Percentiles rank a stretch among this genome's conserved stretches.
These are phyloP conservation scores for Aspergillus bridgeri DNA, from an alignment of 495 filamentous ascomycete genomes.

Conservation along the genomic window DNA sequence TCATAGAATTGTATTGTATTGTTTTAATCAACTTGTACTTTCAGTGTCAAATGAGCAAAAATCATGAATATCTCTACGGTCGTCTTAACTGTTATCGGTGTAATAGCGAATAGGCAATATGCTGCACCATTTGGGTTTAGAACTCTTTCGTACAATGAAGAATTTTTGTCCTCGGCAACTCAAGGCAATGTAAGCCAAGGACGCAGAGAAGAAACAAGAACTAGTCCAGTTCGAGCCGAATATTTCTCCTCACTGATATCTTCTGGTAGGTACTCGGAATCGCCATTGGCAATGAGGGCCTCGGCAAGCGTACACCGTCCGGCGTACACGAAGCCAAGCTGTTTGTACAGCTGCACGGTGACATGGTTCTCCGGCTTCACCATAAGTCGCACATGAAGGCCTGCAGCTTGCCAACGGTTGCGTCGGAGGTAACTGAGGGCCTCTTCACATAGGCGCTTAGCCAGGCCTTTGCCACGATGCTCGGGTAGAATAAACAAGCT, in stretches of 20 bases:
- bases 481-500: conserved; percentile 30
- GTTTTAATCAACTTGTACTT: too few species aligned
- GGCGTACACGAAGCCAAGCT: conserved; percentile 28
- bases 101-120: too few species aligned
- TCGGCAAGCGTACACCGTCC: conserved; percentile 31
- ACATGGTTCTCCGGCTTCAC: conserved; percentile 29
- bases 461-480: conserved; percentile 32
- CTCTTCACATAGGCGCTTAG: conserved; percentile 29
- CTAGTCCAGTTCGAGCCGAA: conserved; percentile 16
- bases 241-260: conserved; percentile 25
- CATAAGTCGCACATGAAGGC: conserved; percentile 26
- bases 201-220: too few species aligned
- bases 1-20: too few species aligned
- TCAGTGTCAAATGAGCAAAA: too few species aligned
- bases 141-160: too few species aligned
- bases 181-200: too few species aligned
- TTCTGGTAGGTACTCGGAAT: conserved; percentile 27
- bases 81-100: too few species aligned
- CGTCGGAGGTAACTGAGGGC: conserved; percentile 24
- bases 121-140: too few species aligned
- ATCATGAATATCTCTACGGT: too few species aligned
- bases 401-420: conserved; percentile 11
- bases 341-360: conserved; percentile 26
- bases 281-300: conserved; percentile 33
- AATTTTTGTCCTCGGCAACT: too few species aligned